Conservation (phyloP, 139 green algal species). For the Parachlorella kessleri region DNA sequence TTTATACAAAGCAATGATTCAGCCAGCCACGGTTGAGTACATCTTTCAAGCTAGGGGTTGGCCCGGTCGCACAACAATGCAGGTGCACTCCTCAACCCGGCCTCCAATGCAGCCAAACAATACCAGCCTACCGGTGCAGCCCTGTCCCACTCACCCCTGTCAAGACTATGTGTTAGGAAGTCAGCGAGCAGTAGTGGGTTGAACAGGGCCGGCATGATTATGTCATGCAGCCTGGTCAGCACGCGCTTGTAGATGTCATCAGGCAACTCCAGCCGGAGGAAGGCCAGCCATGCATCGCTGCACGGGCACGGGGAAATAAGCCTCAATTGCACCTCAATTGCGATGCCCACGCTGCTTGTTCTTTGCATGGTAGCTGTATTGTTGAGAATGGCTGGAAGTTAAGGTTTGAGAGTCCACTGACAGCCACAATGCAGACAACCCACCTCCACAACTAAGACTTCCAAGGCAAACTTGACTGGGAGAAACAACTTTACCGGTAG, state of each 20-base stretch:
- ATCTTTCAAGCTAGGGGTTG: too few relatives aligned
- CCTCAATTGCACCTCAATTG: neutral
- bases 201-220: constrained; percentile 79
- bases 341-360: too few relatives aligned
- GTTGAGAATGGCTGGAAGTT: neutral
- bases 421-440: too few relatives aligned
- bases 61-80: too few relatives aligned
- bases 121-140: too few relatives aligned
- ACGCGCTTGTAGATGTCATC: constrained; percentile 69
- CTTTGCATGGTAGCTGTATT: too few relatives aligned
- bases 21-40: too few relatives aligned
- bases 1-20: too few relatives aligned
- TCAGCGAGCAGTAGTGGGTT: constrained; percentile 86
- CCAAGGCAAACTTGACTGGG: neutral
- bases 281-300: constrained; percentile 83
- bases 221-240: constrained; percentile 65
- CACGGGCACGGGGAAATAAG: neutral
- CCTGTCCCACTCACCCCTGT: constrained; percentile 52
- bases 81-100: too few relatives aligned
- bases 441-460: neutral
- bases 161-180: constrained; percentile 82
- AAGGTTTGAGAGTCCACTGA: neutral
- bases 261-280: constrained; percentile 79
- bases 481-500: neutral
- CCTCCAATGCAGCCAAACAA: too few relatives aligned